Percentiles rank a stretch among this genome's conserved stretches.
These are phyloP conservation scores for Benincasa hispida DNA, from an alignment of 306 rosid genomes.

Conservation along the genomic window DNA sequence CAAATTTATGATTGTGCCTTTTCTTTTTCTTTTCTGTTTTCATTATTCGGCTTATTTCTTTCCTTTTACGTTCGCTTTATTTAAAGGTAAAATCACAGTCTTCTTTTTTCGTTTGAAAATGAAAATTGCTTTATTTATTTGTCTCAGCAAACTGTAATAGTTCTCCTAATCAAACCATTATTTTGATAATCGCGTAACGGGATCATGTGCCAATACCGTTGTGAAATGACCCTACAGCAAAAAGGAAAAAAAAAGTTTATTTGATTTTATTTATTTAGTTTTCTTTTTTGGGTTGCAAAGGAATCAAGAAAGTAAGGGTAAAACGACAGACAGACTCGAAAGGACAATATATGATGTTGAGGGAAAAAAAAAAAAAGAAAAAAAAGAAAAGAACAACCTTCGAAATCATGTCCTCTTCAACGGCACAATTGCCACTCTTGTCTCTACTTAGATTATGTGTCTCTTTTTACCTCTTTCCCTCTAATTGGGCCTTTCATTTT, in stretches of 20 bases:
- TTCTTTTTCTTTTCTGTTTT: background rate
- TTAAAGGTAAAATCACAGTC: background rate
- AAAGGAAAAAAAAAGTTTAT: background rate
- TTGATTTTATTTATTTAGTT: too few relatives aligned
- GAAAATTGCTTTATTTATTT: too few relatives aligned
- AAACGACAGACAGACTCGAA: background rate
- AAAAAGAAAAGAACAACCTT: background rate
- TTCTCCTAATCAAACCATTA: too few relatives aligned
- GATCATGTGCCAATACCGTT: background rate
- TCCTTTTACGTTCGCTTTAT: background rate
- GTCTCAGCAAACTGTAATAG: too few relatives aligned
- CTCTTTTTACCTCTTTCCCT: background rate
- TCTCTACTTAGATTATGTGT: background rate
- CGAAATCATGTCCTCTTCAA: background rate
- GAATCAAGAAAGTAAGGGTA: background rate
- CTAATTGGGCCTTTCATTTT: background rate
- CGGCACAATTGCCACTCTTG: background rate
- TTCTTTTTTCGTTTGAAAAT: too few relatives aligned
- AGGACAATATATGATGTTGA: background rate
- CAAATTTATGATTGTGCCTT: background rate
- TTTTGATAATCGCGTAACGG: background rate
- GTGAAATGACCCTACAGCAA: background rate
- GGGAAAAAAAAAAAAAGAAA: too few relatives aligned
- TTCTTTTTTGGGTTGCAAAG: background rate
- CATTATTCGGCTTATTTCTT: background rate